Evolutionary conservation across 2,329 filamentous ascomycete species (phyloP), one percentile per base, ranked within the genome.

Genomic region (Lachnellula subtilissima): DNA sequence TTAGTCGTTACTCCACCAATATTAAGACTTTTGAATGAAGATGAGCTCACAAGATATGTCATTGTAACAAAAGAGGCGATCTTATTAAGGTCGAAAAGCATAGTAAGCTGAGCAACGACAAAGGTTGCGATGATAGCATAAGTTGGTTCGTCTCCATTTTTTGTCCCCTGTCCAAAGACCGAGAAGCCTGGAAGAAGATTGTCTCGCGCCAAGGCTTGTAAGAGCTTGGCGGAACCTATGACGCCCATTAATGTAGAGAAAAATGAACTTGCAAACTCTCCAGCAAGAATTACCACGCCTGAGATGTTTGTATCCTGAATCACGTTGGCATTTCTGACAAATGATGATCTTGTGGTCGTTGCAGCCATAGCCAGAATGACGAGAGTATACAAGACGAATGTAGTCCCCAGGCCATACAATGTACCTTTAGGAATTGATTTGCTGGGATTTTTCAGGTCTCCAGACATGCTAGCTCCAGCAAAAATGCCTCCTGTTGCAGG

Each of bases 61-160:
- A 95, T 95, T 2, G 91, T 93, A 47, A 95, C 90, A 55, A 95
- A 85, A 0, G 89, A 93, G 5, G 91, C 91, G 64, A 96, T 95
- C 67, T 90, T 87, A 69, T 96, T 94, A 62, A 96, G 82, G 66
- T 95, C 85, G 46, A 88, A 87, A 50, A 96, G 80, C 72, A 95
- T 86, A 0, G 89, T 89, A 28, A 92, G 61, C 68, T 96, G 91
- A 0, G 89, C 85, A 54, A 93, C 81, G 3, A 81, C 62, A 66
- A 88, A 93, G 0, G 90, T 94, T 36, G 91, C 71, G 19, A 93
- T 71, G 52, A 95, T 88, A 4, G 91, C 90, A 64, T 85, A 78
- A 6, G 88, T 79, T 0, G 91, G 91, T 62, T 93, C 88, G 64
- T 95, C 90, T 2, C 76, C 78, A 57, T 81, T 84, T 59, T 79